Conservation (phyloP, 2,329 filamentous ascomycete species). For the Botryotinia globosa region DNA sequence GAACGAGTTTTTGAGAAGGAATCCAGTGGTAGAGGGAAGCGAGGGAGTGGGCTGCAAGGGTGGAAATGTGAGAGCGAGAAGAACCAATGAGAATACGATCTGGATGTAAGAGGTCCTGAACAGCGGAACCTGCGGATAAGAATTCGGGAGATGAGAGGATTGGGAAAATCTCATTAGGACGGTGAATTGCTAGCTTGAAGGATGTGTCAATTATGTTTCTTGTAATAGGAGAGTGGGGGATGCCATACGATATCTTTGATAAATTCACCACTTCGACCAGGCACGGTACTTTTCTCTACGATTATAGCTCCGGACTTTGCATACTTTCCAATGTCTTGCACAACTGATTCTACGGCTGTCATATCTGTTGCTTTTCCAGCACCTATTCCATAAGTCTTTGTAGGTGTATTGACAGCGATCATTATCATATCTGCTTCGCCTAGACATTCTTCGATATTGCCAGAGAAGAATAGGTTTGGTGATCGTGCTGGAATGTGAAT, state of each 20-base stretch:
- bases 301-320: conserved; percentile 68
- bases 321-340: conserved; percentile 62
- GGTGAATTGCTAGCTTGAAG: conserved; percentile 53
- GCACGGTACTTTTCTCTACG: conserved; percentile 80
- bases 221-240: not conserved
- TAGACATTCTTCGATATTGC: conserved; percentile 60
- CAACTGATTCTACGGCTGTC: conserved; percentile 67
- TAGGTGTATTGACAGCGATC: conserved; percentile 76
- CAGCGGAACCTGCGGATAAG: conserved; percentile 72
- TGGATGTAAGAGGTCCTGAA: conserved; percentile 66
- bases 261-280: conserved; percentile 68
- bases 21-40: conserved; percentile 72
- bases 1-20: conserved; percentile 62
- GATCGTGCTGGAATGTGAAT: conserved; percentile 45
- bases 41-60: conserved; percentile 58
- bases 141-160: conserved; percentile 82
- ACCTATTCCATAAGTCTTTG: conserved; percentile 67
- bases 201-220: conserved; percentile 30
- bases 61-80: conserved; percentile 37
- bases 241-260: conserved; percentile 61
- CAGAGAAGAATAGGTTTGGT: conserved; percentile 73
- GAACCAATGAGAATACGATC: conserved; percentile 76
- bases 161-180: conserved; percentile 65
- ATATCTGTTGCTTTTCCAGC: conserved; percentile 71
- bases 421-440: conserved; percentile 69